Percentiles rank a stretch among this genome's conserved stretches.
Conservation (phyloP, 345 rosid species). For the Mallotus nudiflorus region DNA sequence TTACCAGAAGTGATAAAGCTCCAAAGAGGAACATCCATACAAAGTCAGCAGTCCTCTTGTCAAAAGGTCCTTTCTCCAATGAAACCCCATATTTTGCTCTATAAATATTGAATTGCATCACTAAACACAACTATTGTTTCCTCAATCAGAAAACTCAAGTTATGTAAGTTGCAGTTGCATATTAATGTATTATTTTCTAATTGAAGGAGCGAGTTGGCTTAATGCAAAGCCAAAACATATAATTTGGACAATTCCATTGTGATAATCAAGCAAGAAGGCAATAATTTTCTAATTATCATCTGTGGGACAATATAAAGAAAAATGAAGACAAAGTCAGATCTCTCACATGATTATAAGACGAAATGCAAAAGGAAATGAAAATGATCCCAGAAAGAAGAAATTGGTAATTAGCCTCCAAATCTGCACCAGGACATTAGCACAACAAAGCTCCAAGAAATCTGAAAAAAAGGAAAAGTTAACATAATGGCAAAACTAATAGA, state of each 20-base stretch:
- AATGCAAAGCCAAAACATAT: background rate
- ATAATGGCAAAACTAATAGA: background rate
- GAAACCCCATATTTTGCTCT: constrained; percentile 66
- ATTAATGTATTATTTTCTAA: too few species aligned
- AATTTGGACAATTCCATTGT: too few species aligned
- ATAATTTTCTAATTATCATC: too few species aligned
- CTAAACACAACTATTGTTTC: background rate
- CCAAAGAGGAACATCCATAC: constrained; percentile 73
- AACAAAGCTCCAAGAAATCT: background rate
- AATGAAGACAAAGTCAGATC: background rate
- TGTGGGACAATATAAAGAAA: background rate
- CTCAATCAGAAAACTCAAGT: too few species aligned
- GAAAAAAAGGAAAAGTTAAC: background rate
- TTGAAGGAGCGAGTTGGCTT: background rate
- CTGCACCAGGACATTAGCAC: constrained; percentile 26
- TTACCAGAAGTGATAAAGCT: constrained; percentile 62
- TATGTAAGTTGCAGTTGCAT: too few species aligned
- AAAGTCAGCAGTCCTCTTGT: constrained; percentile 67
- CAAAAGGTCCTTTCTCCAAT: constrained; percentile 62
- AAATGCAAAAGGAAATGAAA: constrained; percentile 52
- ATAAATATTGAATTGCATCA: background rate
- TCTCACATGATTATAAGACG: constrained; percentile 59
- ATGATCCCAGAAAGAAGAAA: constrained; percentile 59
- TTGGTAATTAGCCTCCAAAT: constrained; percentile 64
- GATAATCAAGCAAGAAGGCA: background rate